Percentiles rank a stretch among this genome's conserved stretches.
Conservation (phyloP, 2,329 filamentous ascomycete genomes). For the Emergomyces orientalis region DNA sequence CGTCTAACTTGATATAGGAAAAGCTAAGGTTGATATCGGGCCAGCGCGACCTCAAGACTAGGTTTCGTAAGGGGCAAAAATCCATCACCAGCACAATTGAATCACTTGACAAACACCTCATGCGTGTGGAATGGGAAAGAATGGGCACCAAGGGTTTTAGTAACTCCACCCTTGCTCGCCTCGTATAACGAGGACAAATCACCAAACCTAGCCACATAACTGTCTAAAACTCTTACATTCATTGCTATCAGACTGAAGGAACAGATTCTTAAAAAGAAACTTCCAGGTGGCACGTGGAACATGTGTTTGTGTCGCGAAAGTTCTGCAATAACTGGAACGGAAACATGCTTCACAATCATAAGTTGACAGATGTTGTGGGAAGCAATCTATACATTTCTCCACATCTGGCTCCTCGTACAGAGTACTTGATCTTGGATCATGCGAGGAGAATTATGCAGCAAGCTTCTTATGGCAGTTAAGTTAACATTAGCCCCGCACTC, state of each 20-base stretch:
- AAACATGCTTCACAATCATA: background rate
- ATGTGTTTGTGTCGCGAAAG: background rate
- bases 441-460: background rate
- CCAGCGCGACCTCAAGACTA: background rate
- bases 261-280: background rate
- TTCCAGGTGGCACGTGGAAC: background rate
- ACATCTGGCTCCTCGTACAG: no score
- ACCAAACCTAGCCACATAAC: background rate
- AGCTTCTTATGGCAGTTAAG: background rate
- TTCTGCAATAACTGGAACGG: background rate
- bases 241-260: background rate
- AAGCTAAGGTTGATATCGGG: background rate
- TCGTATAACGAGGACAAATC: background rate
- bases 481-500: background rate
- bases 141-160: background rate
- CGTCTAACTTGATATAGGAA: background rate
- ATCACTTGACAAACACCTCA: conserved; percentile 1
- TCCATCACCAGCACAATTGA: background rate
- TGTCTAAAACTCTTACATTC: background rate
- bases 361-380: background rate
- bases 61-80: background rate
- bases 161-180: background rate
- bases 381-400: no score
- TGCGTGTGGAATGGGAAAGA: background rate
- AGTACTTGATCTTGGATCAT: background rate